A percentile compares a stretch with the other conserved stretches of the same genome.
Evolutionary conservation across 805 yeast species (phyloP).

Genomic region (Zygotorulaspora chibaensis): DNA sequence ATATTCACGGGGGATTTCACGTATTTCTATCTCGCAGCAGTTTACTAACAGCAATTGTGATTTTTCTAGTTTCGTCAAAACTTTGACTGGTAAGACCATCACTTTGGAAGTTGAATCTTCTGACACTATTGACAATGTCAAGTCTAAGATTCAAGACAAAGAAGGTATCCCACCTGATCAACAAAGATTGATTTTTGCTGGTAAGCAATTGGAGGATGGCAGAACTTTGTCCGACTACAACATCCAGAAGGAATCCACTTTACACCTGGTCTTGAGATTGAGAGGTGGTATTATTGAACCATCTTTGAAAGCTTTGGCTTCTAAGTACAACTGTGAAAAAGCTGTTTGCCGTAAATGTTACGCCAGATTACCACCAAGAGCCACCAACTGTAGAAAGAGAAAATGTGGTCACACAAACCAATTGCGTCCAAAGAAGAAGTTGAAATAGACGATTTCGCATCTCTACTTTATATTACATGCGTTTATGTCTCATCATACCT

Average conservation of each 20-base stretch:
- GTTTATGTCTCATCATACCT: constrained; percentile 14
- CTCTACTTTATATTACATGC: constrained; percentile 10
- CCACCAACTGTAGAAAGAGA: constrained; percentile 99
- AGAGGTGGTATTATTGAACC: constrained; percentile 99
- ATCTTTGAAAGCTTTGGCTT: constrained; percentile 97
- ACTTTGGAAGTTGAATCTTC: constrained; percentile 98
- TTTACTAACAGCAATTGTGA: constrained; percentile 18
- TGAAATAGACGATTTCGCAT: constrained; percentile 65
- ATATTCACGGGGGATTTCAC: background rate
- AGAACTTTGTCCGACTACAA: constrained; percentile 99
- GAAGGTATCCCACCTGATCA: constrained; percentile 99
- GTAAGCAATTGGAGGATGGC: constrained; percentile 99
- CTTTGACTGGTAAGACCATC: constrained; percentile 89
- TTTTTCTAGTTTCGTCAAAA: constrained; percentile 61
- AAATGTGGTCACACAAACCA: constrained; percentile 99
- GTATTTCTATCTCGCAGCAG: background rate
- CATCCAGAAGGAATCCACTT: constrained; percentile 99
- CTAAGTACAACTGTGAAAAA: constrained; percentile 99
- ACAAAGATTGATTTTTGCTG: constrained; percentile 99
- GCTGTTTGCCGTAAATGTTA: constrained; percentile 99
- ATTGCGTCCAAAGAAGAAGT: constrained; percentile 99
- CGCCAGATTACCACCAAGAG: constrained; percentile 99
- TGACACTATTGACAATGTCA: constrained; percentile 98
- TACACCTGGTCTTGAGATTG: constrained; percentile 93
- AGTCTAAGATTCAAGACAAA: constrained; percentile 98